phyloP scores from a whole-genome alignment of 306 rosid species.

The Pyrus betulifolia region DNA sequence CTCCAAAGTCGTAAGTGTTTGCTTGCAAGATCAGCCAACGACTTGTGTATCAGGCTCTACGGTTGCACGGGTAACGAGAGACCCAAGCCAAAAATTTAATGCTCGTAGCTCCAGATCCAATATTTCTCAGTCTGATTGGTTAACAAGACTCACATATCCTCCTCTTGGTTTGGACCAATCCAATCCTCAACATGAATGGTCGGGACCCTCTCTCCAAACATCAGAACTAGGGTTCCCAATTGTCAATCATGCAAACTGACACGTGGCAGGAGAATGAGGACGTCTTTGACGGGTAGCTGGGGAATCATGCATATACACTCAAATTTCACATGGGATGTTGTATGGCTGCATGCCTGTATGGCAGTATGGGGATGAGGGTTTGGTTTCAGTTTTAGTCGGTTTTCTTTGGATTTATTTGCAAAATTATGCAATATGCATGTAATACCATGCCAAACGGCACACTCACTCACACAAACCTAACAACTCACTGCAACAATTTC shows the following conservation, averaged over 20 bases:
- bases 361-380: background rate
- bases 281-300: background rate
- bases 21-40: conserved; percentile 22
- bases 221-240: background rate
- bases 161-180: background rate
- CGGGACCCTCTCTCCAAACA: background rate
- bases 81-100: conserved; percentile 24
- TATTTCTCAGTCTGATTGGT: conserved; percentile 19
- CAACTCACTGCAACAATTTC: background rate
- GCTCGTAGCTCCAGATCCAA: conserved; percentile 30
- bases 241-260: conserved; percentile 11
- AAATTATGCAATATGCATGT: background rate
- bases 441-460: background rate
- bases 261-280: conserved; percentile 1
- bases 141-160: background rate
- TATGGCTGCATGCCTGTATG: background rate
- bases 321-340: conserved; percentile 10
- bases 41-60: conserved; percentile 14
- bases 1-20: background rate
- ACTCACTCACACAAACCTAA: background rate
- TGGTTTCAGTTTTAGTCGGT: background rate
- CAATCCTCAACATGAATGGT: background rate
- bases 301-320: background rate
- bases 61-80: conserved; percentile 28
- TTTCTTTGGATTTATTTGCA: background rate